These are phyloP conservation scores for Tephrocybe sp. DNA, from an alignment of 768 basidiomycete genomes.

Conservation along the genomic window DNA sequence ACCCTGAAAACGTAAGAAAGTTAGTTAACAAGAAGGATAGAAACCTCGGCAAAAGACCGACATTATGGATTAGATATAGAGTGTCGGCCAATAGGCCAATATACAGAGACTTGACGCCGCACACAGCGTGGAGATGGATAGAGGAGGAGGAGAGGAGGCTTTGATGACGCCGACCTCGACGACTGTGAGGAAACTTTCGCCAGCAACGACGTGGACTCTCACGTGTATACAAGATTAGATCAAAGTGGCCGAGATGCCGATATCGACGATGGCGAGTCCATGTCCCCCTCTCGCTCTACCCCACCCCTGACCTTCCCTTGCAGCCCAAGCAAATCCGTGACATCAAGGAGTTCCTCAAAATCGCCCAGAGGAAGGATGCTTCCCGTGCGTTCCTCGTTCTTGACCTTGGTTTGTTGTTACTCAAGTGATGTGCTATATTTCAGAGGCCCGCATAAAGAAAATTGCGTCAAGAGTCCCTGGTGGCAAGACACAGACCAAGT, in stretches of 20 bases:
- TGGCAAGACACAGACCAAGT: slow-evolving; percentile 87
- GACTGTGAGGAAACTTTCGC: background rate
- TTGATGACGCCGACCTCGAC: background rate
- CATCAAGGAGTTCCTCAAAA: slow-evolving; percentile 98
- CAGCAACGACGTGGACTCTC: slow-evolving; percentile 1
- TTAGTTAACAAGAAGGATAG: background rate
- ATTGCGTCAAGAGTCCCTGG: slow-evolving; percentile 63
- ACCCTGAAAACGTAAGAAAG: slow-evolving; percentile 30
- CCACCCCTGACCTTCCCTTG: background rate
- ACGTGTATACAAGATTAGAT: slow-evolving; percentile 1
- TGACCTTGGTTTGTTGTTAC: too few species aligned
- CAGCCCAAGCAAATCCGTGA: slow-evolving; percentile 98
- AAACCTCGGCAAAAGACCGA: slow-evolving; percentile 5
- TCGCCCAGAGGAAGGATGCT: slow-evolving; percentile 96
- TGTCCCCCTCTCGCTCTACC: slow-evolving; percentile 3
- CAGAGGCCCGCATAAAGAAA: slow-evolving; percentile 99
- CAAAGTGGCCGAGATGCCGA: slow-evolving; percentile 11
- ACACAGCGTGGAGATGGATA: background rate
- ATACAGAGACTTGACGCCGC: background rate
- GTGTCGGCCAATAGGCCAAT: slow-evolving; percentile 11
- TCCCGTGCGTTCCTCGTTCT: slow-evolving; percentile 59
- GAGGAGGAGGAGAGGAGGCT: background rate
- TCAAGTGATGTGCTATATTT: too few species aligned
- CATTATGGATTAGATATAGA: slow-evolving; percentile 15
- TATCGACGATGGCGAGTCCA: slow-evolving; percentile 39